These are phyloP conservation scores for Citrus cavaleriei DNA, from an alignment of 345 rosid species.

Conservation along the genomic window DNA sequence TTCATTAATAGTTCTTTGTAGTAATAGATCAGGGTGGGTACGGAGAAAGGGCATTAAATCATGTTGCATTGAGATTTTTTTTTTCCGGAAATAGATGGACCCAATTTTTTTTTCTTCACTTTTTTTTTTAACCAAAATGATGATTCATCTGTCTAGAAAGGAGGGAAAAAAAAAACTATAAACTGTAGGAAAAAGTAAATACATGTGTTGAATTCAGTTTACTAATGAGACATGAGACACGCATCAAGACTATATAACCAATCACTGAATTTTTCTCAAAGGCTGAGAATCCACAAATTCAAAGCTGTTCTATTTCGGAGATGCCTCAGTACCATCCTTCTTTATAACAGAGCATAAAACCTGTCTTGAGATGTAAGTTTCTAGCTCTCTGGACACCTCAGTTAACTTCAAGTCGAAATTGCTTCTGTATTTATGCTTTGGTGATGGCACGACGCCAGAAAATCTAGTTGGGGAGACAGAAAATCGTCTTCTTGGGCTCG, in stretches of 20 bases:
- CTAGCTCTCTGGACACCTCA: constrained; percentile 85
- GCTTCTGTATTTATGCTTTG: constrained; percentile 68
- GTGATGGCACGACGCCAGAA: constrained; percentile 49
- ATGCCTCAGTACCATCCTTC: constrained; percentile 68
- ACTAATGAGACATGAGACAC: neutral
- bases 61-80: neutral
- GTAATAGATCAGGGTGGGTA: neutral
- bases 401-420: constrained; percentile 85
- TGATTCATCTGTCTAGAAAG: neutral
- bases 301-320: constrained; percentile 43
- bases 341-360: constrained; percentile 74
- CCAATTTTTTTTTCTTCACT: neutral
- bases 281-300: constrained; percentile 44
- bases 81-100: neutral
- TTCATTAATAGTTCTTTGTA: neutral
- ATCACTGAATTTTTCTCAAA: constrained; percentile 45
- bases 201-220: neutral
- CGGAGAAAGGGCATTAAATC: neutral
- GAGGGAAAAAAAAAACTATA: neutral
- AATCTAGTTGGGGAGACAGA: constrained; percentile 56
- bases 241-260: constrained; percentile 15
- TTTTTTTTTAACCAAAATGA: neutral
- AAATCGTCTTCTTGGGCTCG: constrained; percentile 87
- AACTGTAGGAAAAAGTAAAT: constrained; percentile 5
- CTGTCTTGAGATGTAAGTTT: constrained; percentile 83